Base-by-base conservation (phyloP, 2,329 filamentous ascomycete species). In the Penicillium corylophilum region DNA sequence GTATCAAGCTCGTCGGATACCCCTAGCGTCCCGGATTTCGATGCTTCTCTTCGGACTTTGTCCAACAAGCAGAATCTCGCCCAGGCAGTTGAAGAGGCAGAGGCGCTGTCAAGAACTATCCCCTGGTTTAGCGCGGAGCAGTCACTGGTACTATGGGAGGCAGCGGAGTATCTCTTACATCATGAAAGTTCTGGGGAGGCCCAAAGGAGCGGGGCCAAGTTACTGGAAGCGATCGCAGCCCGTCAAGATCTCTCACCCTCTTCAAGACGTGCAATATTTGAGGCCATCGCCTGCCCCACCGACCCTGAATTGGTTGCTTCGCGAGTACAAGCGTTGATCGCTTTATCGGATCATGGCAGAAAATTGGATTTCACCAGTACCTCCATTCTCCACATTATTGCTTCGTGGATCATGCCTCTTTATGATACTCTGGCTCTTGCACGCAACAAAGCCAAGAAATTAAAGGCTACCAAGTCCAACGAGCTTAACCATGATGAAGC, bases 261-360 rank as follows among this genome's bases (percentile, higher is more conserved):
- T 29, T 63, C 68, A 9, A 67, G 71, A 36, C 64, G 63, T 40
- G 48, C 62, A 18, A 23, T 75, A 20, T 74, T 72, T 45, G 66
- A 70, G 46, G 66, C 64, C 4, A 71, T 75, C 50, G 65, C 68
- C 5, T 58, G 56, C 10, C 60, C 67, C 7, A 67, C 69, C 2
- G 64, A 66, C 15, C 57, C 67, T 13, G 72, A 75, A 46, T 64
- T 72, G 33, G 67, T 75, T 43, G 66, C 72, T 16, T 59, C 69
- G 12, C 69, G 69, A 4, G 65, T 74, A 13, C 69, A 72, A 42
- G 65, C 73, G 1, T 64, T 75, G 49, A 69, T 74, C 28, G 62
- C 64, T 5, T 59, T 75, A 35, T 72, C 72, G n/a, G 72, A 75
- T 44, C 71, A 75, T 63, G 72, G 72, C 41, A 67, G 72, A 41